Base-by-base conservation (phyloP, 2,329 filamentous ascomycete genomes). In the Karstenula rhodostoma region DNA sequence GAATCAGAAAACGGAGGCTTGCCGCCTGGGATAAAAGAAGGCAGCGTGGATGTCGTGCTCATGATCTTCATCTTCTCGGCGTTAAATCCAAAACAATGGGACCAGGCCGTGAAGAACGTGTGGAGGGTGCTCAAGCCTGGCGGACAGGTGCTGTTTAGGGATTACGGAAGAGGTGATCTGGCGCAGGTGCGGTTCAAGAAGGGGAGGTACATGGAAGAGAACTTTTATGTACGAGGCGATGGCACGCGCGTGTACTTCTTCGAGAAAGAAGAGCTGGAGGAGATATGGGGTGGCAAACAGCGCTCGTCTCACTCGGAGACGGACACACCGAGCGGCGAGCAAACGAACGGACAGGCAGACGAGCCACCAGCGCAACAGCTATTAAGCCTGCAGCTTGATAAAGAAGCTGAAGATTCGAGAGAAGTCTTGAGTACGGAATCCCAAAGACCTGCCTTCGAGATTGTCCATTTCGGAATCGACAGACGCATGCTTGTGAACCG, bases 61-160 rank as follows among this genome's bases (percentile, higher is more conserved):
- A 88, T 99, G 85, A 93, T 99, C 62, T 99, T 99, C 81, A 94
- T 98, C 73, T 98, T 99, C 83, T 97, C 93, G 19, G 95, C 95
- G 1, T 82, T 99, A 49, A 89, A 90, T 35, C 95, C 95, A 0
- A 77, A 79, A 50, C 93, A 99, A 78, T 99, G 95, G 95, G 82
- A 84, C 51, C 86, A 88, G 73, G 93, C 93, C 13, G 88, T 98
- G 42, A 81, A 84, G 59, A 99, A 98, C 74, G 87, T 97, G 17
- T 86, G 90, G 78, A 86, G 86, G 55, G 83, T 97, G 37, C 85
- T 99, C 65, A 98, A 96, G 80, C 93, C 93, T 0, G 94, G 94
- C 63, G 95, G 95, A n/a, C 85, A 92, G 72, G 91, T 99, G 56
- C 87, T 97, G 74, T 98, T 99, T 84, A 89, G 95, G 70, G 95